Base-by-base conservation (phyloP, 192 early-diverging fungal species). In the Oehlia diaphana region DNA sequence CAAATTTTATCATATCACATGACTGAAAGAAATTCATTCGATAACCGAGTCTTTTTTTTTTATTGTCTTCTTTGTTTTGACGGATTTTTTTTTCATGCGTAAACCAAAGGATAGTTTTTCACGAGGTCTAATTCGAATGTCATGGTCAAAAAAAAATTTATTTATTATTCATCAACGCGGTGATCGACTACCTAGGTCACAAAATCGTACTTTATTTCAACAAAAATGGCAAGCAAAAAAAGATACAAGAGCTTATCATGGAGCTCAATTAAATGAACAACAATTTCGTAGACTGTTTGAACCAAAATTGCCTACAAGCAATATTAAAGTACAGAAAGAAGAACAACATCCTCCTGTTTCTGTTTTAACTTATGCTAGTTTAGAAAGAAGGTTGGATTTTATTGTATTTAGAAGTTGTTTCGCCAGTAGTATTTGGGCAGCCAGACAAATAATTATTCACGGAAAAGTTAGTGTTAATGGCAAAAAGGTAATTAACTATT, bases 391-490 rank as follows among this genome's bases (percentile, higher is more conserved):
- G 16, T 79, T 98, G 71, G 98, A 99, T 86, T 94, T 96, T 81
- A 93, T 97, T 79, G 87, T 99, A 78, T 97, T 97, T 85, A 88
- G 98, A 74, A 91, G 91, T 74, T 95, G 95, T 86, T 96, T 99
- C 89, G 94, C 93, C 19, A 89, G 90, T 50, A 93, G 92, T 64
- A 91, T 97, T 81, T 95, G 90, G 84, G 88, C 91, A 86, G 98
- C 98, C 42, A 89, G 96, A 72, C 90, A 92, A 81, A 77, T 94
- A 62, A 93, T 96, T 42, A 86, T 91, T 28, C 91, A 93, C 72
- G 96, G 96, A 62, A 94, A 97, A 77, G 96, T 99, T 63, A 93
- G 85, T 72, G 91, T 99, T 73, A 99, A 99, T 70, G 98, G 96
- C 64, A 91, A 93, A 82, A 89, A 89, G 85, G 94, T 95, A 87